Evolutionary conservation across 257 asterid genomes (phyloP).

Genomic region (Solanum dulcamara): DNA sequence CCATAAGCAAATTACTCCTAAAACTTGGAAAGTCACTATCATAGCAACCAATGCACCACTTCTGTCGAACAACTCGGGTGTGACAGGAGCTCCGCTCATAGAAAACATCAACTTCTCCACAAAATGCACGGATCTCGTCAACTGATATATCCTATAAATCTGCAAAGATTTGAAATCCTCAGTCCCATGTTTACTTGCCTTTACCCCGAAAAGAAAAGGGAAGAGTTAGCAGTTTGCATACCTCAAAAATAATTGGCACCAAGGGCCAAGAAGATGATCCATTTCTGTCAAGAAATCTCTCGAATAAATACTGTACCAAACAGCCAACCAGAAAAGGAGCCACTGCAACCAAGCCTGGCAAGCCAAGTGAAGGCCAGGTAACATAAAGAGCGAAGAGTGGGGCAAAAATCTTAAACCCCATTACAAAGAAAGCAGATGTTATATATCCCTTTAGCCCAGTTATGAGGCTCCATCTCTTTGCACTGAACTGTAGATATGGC

Average conservation of each 20-base stretch:
- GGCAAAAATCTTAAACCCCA: conserved; percentile 67
- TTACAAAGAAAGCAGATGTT: conserved; percentile 41
- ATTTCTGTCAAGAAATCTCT: conserved; percentile 31
- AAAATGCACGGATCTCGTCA: conserved; percentile 58
- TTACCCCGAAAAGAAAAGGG: not conserved
- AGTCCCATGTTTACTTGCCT: not conserved
- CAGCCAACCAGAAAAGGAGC: conserved; percentile 60
- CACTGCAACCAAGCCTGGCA: conserved; percentile 58
- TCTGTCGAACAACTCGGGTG: conserved; percentile 40
- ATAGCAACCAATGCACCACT: conserved; percentile 51
- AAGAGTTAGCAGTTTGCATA: not conserved
- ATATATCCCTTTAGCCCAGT: conserved; percentile 84
- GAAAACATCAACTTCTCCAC: conserved; percentile 48
- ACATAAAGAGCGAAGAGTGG: conserved; percentile 61
- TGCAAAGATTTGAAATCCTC: conserved; percentile 11
- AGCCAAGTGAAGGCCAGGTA: conserved; percentile 72
- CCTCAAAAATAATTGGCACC: conserved; percentile 87
- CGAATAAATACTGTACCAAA: conserved; percentile 53
- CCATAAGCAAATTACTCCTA: conserved; percentile 80
- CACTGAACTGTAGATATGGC: conserved; percentile 80
- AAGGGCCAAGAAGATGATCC: conserved; percentile 90
- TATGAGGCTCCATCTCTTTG: conserved; percentile 92
- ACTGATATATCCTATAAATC: conserved; percentile 86
- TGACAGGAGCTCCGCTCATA: conserved; percentile 36
- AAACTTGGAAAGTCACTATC: conserved; percentile 51